Evolutionary conservation across 2,329 filamentous ascomycete genomes (phyloP).

Genomic region (Arthrinium puccinioides): DNA sequence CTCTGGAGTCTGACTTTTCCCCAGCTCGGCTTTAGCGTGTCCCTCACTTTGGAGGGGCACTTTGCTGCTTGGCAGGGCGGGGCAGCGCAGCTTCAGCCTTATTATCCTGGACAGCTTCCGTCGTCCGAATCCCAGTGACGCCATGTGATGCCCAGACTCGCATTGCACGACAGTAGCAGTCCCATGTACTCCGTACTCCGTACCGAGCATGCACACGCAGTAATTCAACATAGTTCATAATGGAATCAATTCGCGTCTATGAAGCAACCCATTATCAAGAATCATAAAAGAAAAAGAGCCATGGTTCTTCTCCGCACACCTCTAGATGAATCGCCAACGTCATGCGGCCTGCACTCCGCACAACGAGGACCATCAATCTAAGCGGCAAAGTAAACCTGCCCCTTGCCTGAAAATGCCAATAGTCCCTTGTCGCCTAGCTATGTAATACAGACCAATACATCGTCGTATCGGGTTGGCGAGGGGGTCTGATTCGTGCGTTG

Average conservation of each 20-base stretch:
- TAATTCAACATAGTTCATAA: no score
- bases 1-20: no score
- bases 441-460: slow-evolving; percentile 3
- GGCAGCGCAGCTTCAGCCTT: no score
- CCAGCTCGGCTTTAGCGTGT: no score
- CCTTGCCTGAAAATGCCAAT: not conserved
- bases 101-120: no score
- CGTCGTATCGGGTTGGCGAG: slow-evolving; percentile 1
- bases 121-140: no score
- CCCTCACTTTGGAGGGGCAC: no score
- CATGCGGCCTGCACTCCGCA: slow-evolving; percentile 2
- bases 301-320: not conserved
- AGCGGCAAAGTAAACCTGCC: not conserved
- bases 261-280: not conserved
- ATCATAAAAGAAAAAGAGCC: not conserved
- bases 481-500: not conserved
- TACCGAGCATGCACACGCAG: no score
- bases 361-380: not conserved
- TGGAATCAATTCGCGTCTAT: slow-evolving; percentile 1
- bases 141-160: no score
- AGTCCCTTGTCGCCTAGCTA: slow-evolving; percentile 1
- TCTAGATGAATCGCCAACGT: not conserved
- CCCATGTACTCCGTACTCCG: no score
- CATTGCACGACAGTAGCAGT: no score
- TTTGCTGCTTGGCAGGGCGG: no score